A percentile compares a stretch with the other conserved stretches of the same genome.
Conservation (phyloP, 306 rosid species). For the Abrus pulchellus region DNA sequence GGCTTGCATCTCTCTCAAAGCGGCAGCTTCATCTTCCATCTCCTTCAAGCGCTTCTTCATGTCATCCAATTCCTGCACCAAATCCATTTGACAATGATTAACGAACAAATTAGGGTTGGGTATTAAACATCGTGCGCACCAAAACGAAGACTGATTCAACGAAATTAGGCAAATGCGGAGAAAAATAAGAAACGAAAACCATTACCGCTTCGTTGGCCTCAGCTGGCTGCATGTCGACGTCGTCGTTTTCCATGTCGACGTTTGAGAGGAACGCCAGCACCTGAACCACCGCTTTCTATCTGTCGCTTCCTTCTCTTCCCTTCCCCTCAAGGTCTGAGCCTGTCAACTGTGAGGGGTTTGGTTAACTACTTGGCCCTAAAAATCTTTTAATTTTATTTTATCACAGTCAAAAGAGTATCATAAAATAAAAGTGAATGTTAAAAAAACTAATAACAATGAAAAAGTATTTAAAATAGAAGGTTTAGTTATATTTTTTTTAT, state of each 20-base stretch:
- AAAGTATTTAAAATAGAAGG: no score
- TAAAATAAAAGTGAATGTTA: no score
- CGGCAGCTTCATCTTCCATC: conserved; percentile 74
- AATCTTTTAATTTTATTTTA: no score
- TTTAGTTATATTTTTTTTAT: no score
- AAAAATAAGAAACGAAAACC: neutral
- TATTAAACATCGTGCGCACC: neutral
- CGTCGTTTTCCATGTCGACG: conserved; percentile 56
- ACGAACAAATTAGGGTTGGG: conserved; percentile 42
- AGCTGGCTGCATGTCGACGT: conserved; percentile 56
- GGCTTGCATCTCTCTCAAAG: conserved; percentile 76
- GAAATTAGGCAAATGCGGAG: neutral
- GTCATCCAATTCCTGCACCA: conserved; percentile 65
- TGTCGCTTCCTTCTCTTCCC: neutral
- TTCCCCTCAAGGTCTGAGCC: neutral
- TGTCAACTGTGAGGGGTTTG: neutral
- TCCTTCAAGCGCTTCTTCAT: conserved; percentile 77
- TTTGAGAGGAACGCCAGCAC: conserved; percentile 15
- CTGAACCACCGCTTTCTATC: neutral
- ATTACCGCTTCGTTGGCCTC: conserved; percentile 52
- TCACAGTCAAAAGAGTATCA: no score
- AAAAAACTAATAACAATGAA: no score
- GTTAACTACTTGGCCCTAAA: conserved; percentile 1
- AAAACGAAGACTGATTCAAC: neutral
- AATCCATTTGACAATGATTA: neutral